phyloP scores from a whole-genome alignment of 768 basidiomycete genomes.

The Auricularia cornea region DNA sequence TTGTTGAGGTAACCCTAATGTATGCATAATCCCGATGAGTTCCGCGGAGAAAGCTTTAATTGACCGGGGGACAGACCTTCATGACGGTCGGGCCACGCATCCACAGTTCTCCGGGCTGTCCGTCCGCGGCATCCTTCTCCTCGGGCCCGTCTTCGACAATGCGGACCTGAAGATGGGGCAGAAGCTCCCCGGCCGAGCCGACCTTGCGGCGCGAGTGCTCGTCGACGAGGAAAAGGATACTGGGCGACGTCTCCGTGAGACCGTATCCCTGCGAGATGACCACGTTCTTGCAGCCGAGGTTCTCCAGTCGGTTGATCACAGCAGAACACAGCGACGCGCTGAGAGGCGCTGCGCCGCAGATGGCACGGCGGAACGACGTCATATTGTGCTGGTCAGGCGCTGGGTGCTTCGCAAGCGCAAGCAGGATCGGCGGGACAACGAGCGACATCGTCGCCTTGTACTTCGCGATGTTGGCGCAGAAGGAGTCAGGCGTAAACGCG shows the following conservation, averaged over 20 bases:
- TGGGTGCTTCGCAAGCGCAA: constrained; percentile 62
- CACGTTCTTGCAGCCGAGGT: constrained; percentile 7
- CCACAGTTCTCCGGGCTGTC: constrained; percentile 75
- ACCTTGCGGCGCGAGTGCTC: constrained; percentile 38
- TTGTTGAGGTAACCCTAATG: constrained; percentile 69
- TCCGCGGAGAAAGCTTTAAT: no score
- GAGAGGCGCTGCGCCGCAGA: constrained; percentile 77
- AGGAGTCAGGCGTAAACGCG: constrained; percentile 59
- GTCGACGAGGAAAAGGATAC: constrained; percentile 46
- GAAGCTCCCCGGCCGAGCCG: constrained; percentile 53
- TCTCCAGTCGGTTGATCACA: constrained; percentile 32
- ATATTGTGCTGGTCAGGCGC: constrained; percentile 60
- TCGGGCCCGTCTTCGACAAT: constrained; percentile 54
- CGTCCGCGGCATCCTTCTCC: constrained; percentile 38
- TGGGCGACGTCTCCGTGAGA: constrained; percentile 77
- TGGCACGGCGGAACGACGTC: constrained; percentile 44
- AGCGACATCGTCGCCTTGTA: constrained; percentile 52
- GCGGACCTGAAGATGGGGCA: constrained; percentile 70
- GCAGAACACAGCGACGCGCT: constrained; percentile 51
- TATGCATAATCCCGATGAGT: no score
- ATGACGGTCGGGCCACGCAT: constrained; percentile 68
- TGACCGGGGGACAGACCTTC: no score
- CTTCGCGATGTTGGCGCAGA: constrained; percentile 55
- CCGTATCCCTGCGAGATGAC: constrained; percentile 48
- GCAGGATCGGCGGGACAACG: constrained; percentile 78